Base-by-base conservation (phyloP, 345 rosid species). In the Iberis pinnata region DNA sequence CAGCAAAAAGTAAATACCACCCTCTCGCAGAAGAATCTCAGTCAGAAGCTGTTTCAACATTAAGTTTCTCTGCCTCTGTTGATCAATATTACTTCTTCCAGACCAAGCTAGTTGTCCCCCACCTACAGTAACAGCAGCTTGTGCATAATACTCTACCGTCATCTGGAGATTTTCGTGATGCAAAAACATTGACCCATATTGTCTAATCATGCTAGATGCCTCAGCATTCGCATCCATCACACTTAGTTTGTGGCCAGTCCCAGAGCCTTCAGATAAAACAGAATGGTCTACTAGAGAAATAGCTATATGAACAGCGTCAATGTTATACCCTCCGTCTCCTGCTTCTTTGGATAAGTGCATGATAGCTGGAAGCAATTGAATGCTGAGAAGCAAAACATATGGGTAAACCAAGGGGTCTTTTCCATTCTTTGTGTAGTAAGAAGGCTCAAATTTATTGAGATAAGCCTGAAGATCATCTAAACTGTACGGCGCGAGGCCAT, bases 391-490 rank as follows among this genome's bases (percentile, higher is more conserved):
- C 73, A 92, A 71, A 45, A 92, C 73, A 52, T 92, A 88, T 7
- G 95, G 98, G 73, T 88, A 92, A 22, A 88, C 98, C 52, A 88
- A 79, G 45, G 88, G 97, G 73, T 88, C 98, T 77, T 88, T 92
- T 44, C 98, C 97, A 70, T 80, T 78, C 69, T 92, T 92, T 4
- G 97, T 92, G 72, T 92, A 92, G 73, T 85, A 82, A 27, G 94
- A 85, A 39, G 97, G 81, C 71, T 88, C 95, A 57, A 85, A 93
- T 72, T 93, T 93, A 67, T 88, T 93, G 42, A 93, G 81, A 75
- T 88, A 93, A 70, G 71, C 73, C 75, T 93, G 97, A 70, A 93
- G 82, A 78, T 93, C 99, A 49, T 85, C 95, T 75, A 88, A 73
- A 67, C 78, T 78, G 63, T 86, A 93, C 1, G 95, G 94, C 5